These are phyloP conservation scores for Zymoseptoria pseudotritici DNA, from an alignment of 2,329 filamentous ascomycete genomes.

Conservation along the genomic window DNA sequence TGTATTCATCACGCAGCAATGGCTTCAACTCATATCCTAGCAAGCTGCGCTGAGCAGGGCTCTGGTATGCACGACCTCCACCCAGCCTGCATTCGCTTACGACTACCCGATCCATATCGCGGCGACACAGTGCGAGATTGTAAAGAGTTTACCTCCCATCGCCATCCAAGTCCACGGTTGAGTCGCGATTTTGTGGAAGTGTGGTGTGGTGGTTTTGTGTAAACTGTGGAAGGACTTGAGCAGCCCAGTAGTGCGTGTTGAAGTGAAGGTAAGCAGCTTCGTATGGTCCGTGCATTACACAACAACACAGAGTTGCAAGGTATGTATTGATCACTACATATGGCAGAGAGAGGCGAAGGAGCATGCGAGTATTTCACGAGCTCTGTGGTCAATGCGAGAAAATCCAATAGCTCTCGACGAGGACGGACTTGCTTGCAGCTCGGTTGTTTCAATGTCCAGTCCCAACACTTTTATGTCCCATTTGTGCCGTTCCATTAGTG, in stretches of 20 bases:
- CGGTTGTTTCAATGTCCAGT: too few relatives aligned
- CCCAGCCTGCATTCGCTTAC: conserved; percentile 11
- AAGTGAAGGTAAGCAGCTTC: neutral
- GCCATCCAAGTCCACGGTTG: conserved; percentile 11
- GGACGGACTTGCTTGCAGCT: too few relatives aligned
- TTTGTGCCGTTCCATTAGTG: too few relatives aligned
- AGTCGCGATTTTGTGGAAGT: neutral
- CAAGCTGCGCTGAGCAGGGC: conserved; percentile 12
- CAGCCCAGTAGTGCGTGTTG: neutral
- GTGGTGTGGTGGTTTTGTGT: neutral
- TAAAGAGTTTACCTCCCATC: conserved; percentile 10
- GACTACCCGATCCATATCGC: conserved; percentile 13
- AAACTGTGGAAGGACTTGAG: neutral
- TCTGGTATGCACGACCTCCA: conserved; percentile 8
- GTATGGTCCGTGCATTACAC: neutral
- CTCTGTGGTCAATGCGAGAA: too few relatives aligned
- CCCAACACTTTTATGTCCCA: too few relatives aligned
- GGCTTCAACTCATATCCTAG: conserved; percentile 16
- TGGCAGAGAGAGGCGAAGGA: too few relatives aligned
- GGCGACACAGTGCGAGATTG: conserved; percentile 8
- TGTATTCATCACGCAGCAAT: conserved; percentile 15
- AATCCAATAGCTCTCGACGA: too few relatives aligned
- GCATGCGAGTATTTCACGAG: too few relatives aligned
- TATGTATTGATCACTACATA: too few relatives aligned
- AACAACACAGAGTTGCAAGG: neutral